Conservation (phyloP, 306 rosid species). For the Astragalus glycyphyllos region DNA sequence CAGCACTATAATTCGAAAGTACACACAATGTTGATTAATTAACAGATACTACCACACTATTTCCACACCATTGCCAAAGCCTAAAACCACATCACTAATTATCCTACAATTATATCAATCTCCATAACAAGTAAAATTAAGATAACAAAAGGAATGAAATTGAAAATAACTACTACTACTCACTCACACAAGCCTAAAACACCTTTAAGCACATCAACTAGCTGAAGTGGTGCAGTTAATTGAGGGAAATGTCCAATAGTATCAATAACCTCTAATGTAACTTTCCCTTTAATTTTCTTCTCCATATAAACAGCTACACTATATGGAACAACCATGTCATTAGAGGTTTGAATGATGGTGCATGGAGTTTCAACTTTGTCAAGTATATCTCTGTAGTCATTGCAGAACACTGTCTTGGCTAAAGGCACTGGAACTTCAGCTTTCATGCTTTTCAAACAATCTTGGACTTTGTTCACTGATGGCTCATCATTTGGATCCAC, state of each 20-base stretch:
- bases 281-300: slow-evolving; percentile 66
- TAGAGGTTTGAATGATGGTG: slow-evolving; percentile 68
- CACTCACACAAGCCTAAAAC: slow-evolving; percentile 46
- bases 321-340: slow-evolving; percentile 65
- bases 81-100: too few relatives aligned
- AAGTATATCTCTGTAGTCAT: slow-evolving; percentile 69
- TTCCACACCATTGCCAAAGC: too few relatives aligned
- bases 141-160: slow-evolving; percentile 29
- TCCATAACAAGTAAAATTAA: slow-evolving; percentile 22
- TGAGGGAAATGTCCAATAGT: slow-evolving; percentile 79
- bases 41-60: too few relatives aligned
- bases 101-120: slow-evolving; percentile 34
- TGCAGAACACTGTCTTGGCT: slow-evolving; percentile 70
- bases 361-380: slow-evolving; percentile 75
- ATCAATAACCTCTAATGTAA: slow-evolving; percentile 60
- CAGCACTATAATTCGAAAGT: too few relatives aligned
- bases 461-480: slow-evolving; percentile 57
- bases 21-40: too few relatives aligned
- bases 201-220: slow-evolving; percentile 66
- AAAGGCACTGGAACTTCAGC: slow-evolving; percentile 57
- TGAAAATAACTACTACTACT: background rate
- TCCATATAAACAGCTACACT: slow-evolving; percentile 70
- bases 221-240: slow-evolving; percentile 68
- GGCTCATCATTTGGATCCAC: slow-evolving; percentile 63
- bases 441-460: slow-evolving; percentile 63